These are phyloP conservation scores for Rhizopus sp. DNA, from an alignment of 371 early-diverging fungal genomes.

Conservation along the genomic window DNA sequence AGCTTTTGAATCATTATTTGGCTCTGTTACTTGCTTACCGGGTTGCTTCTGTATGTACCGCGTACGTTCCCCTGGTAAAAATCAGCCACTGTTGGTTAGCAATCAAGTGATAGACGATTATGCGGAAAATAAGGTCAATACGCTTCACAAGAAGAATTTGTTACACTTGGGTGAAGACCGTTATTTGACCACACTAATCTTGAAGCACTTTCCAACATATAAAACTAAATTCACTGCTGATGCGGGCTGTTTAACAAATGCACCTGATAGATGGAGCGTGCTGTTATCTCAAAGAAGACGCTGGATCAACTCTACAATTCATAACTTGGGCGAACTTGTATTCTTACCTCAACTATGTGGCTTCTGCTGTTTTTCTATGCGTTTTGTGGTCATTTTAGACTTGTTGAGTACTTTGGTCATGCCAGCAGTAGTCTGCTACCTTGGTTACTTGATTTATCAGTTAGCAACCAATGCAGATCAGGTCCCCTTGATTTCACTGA, in stretches of 20 bases:
- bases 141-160: constrained; percentile 93
- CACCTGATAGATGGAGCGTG: constrained; percentile 92
- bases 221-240: constrained; percentile 94
- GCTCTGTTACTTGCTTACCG: constrained; percentile 95
- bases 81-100: constrained; percentile 84
- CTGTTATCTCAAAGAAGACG: constrained; percentile 94
- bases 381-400: constrained; percentile 91
- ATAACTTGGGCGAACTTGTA: constrained; percentile 90
- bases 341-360: constrained; percentile 88
- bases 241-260: constrained; percentile 94
- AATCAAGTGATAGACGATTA: constrained; percentile 91
- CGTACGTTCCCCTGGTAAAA: constrained; percentile 73
- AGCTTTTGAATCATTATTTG: constrained; percentile 98
- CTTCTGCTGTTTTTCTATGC: constrained; percentile 95
- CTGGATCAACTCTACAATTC: constrained; percentile 97
- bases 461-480: constrained; percentile 44
- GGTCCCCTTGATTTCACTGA: constrained; percentile 60
- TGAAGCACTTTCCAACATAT: constrained; percentile 95
- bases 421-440: constrained; percentile 88
- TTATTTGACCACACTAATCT: constrained; percentile 94
- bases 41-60: constrained; percentile 97
- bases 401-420: constrained; percentile 86
- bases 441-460: constrained; percentile 67
- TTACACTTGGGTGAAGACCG: constrained; percentile 81
- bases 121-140: constrained; percentile 90